These are phyloP conservation scores for Trypanosoma lewisi DNA, from an alignment of 208 protist genomes.

Conservation along the genomic window DNA sequence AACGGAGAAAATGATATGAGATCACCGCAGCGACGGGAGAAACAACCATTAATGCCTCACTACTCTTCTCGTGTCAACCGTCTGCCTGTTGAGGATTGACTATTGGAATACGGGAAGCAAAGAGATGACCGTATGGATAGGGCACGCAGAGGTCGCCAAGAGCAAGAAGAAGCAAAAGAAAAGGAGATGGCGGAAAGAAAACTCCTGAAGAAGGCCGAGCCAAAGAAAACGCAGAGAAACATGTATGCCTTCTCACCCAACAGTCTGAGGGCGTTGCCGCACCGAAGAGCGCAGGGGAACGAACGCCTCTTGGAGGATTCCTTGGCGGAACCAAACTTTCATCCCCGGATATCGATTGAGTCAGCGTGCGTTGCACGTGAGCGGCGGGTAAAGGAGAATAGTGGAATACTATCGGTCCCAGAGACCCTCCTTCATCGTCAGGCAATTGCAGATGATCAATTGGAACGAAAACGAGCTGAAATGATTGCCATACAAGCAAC, in stretches of 20 bases:
- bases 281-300: not conserved
- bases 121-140: conserved; percentile 26
- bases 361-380: conserved; percentile 21
- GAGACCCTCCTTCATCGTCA: conserved; percentile 15
- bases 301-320: conserved; percentile 6
- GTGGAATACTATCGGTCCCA: not conserved
- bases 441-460: not conserved
- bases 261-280: not conserved
- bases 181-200: conserved; percentile 18
- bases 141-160: conserved; percentile 15
- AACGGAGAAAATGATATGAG: not conserved
- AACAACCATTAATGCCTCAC: not conserved
- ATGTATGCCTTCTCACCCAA: not conserved
- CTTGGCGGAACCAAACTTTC: conserved; percentile 12
- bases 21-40: not conserved
- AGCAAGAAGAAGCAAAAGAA: too few species aligned
- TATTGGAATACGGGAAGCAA: conserved; percentile 39
- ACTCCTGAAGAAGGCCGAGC: conserved; percentile 15
- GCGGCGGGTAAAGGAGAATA: conserved; percentile 15
- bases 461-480: conserved; percentile 8
- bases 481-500: not conserved
- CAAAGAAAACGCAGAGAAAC: not conserved
- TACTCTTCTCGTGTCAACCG: not conserved
- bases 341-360: conserved; percentile 21
- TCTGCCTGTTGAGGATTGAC: conserved; percentile 39